Conservation (phyloP, 2,329 filamentous ascomycete genomes). For the Pezizomycotina sp. region DNA sequence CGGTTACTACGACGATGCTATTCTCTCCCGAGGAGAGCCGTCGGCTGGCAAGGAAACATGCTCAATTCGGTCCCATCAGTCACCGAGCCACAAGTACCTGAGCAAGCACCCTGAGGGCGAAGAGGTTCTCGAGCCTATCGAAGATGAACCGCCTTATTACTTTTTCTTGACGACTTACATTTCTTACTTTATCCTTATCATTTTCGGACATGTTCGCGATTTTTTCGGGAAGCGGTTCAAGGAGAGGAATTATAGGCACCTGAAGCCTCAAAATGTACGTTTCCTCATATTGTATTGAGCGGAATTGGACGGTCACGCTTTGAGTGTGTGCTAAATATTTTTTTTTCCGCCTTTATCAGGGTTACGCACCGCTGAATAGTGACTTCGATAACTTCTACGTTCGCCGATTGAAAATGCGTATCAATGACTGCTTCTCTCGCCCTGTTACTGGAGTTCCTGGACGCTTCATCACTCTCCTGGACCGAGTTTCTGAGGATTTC, state of each 20-base stretch:
- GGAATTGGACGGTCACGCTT: background rate
- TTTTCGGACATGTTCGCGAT: constrained; percentile 86
- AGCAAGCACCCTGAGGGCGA: constrained; percentile 65
- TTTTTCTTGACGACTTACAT: constrained; percentile 96
- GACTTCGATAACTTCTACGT: constrained; percentile 99
- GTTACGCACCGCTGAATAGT: constrained; percentile 87
- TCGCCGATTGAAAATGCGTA: constrained; percentile 74
- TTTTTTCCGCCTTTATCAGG: constrained; percentile 28
- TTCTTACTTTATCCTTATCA: constrained; percentile 88
- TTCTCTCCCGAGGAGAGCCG: constrained; percentile 75
- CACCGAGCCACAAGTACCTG: constrained; percentile 69
- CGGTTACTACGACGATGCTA: constrained; percentile 51
- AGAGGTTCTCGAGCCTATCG: constrained; percentile 63
- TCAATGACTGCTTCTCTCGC: constrained; percentile 92
- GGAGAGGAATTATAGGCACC: constrained; percentile 67
- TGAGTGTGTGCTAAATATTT: background rate
- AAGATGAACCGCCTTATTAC: constrained; percentile 94
- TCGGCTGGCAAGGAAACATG: constrained; percentile 58
- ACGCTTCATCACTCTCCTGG: constrained; percentile 79
- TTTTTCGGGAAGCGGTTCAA: constrained; percentile 96
- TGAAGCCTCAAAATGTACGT: constrained; percentile 51
- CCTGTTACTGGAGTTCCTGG: constrained; percentile 87
- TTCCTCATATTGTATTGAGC: background rate
- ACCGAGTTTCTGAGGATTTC: constrained; percentile 78
- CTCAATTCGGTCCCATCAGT: constrained; percentile 77